Conservation (phyloP, 129 eudicot species). For the Erigeron canadensis region DNA sequence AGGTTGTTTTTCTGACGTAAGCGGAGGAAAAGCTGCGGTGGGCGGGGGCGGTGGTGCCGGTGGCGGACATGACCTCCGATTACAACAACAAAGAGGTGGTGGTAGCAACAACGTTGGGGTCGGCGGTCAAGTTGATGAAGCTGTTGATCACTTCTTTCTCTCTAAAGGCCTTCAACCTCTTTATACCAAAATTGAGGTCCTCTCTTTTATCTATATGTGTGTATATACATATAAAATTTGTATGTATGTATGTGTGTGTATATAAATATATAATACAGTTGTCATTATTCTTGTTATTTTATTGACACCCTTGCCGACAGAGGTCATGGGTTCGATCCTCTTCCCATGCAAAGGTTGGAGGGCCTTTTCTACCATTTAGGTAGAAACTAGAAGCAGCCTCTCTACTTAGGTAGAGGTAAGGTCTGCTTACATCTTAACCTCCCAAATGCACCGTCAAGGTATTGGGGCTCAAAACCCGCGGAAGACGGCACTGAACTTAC, state of each 20-base stretch:
- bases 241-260: background rate
- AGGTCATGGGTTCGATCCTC: too few relatives aligned
- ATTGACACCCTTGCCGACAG: background rate
- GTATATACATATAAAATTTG: too few relatives aligned
- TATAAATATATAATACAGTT: background rate
- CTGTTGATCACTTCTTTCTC: constrained; percentile 54
- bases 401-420: too few relatives aligned
- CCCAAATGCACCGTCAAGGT: too few relatives aligned
- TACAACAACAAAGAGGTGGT: constrained; percentile 25
- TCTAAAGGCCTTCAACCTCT: constrained; percentile 45
- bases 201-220: background rate
- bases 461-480: too few relatives aligned
- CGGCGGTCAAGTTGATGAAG: constrained; percentile 42
- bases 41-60: constrained; percentile 37
- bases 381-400: too few relatives aligned
- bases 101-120: constrained; percentile 24
- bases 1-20: constrained; percentile 59
- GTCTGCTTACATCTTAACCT: too few relatives aligned
- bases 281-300: background rate
- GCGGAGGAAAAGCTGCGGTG: constrained; percentile 64
- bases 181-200: constrained; percentile 5
- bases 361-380: too few relatives aligned
- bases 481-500: too few relatives aligned
- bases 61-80: constrained; percentile 31
- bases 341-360: too few relatives aligned